These are phyloP conservation scores for Macaranga tanarius DNA, from an alignment of 441 rosid species.

Conservation along the genomic window DNA sequence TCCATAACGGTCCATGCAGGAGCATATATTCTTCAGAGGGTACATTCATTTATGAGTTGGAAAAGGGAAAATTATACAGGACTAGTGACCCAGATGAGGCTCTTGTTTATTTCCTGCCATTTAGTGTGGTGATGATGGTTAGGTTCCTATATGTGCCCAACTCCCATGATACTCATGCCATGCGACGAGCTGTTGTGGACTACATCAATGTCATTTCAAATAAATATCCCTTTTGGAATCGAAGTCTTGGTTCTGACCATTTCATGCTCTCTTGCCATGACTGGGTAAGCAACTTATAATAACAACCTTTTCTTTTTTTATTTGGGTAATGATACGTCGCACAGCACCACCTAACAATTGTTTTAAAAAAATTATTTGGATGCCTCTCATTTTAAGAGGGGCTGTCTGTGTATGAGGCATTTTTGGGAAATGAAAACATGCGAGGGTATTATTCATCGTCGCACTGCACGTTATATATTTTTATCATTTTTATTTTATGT, in stretches of 20 bases:
- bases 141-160: conserved; percentile 46
- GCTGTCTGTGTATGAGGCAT: no score
- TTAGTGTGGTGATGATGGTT: conserved; percentile 70
- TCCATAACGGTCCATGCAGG: conserved; percentile 81
- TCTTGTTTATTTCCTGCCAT: conserved; percentile 71
- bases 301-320: neutral
- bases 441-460: no score
- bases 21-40: conserved; percentile 78
- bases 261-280: conserved; percentile 82
- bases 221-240: conserved; percentile 51
- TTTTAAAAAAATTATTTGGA: no score
- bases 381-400: no score
- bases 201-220: conserved; percentile 51
- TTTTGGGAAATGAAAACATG: no score
- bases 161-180: conserved; percentile 38
- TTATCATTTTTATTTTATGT: no score
- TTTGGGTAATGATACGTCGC: no score
- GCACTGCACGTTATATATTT: no score
- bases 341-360: no score
- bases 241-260: conserved; percentile 81
- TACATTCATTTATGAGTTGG: conserved; percentile 67
- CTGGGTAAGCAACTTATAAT: conserved; percentile 46
- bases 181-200: conserved; percentile 52
- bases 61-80: conserved; percentile 42
- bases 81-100: conserved; percentile 53